Percentiles rank a stretch among this genome's conserved stretches.
These are phyloP conservation scores for Lactuca sativa DNA, from an alignment of 129 eudicot species.

Conservation along the genomic window DNA sequence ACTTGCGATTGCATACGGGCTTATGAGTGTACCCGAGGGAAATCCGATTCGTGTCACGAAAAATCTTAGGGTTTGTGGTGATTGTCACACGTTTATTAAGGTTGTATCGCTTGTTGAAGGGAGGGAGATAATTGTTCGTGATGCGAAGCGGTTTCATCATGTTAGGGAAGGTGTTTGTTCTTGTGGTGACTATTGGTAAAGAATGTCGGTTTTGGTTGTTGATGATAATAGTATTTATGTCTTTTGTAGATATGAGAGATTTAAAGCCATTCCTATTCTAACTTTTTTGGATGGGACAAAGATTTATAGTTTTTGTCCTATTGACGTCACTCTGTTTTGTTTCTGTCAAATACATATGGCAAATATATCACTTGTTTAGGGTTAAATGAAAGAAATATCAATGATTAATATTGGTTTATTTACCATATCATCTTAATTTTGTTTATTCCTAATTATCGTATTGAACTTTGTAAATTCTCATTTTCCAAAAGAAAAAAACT, in stretches of 20 bases:
- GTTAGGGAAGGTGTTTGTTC: conserved; percentile 62
- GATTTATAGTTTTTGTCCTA: no score
- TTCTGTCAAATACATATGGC: no score
- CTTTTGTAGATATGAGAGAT: neutral
- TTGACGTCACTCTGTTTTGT: no score
- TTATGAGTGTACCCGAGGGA: conserved; percentile 49
- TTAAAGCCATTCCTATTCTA: no score
- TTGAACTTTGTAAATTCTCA: no score
- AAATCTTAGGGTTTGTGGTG: conserved; percentile 73
- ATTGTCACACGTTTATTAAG: conserved; percentile 66
- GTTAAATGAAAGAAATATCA: no score
- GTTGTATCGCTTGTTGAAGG: conserved; percentile 45
- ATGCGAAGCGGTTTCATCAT: conserved; percentile 82
- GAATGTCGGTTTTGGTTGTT: neutral
- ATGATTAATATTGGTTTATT: no score
- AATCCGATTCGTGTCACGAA: conserved; percentile 53
- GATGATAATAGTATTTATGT: neutral
- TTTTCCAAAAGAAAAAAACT: no score
- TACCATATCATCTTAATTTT: no score
- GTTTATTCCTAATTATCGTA: no score
- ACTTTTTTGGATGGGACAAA: no score
- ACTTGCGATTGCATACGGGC: conserved; percentile 66
- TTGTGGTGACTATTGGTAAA: conserved; percentile 75
- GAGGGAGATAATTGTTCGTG: conserved; percentile 54
- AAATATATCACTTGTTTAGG: no score